These are phyloP conservation scores for Globisporangium uncinulatum DNA, from an alignment of 352 stramenopile species.

Conservation along the genomic window DNA sequence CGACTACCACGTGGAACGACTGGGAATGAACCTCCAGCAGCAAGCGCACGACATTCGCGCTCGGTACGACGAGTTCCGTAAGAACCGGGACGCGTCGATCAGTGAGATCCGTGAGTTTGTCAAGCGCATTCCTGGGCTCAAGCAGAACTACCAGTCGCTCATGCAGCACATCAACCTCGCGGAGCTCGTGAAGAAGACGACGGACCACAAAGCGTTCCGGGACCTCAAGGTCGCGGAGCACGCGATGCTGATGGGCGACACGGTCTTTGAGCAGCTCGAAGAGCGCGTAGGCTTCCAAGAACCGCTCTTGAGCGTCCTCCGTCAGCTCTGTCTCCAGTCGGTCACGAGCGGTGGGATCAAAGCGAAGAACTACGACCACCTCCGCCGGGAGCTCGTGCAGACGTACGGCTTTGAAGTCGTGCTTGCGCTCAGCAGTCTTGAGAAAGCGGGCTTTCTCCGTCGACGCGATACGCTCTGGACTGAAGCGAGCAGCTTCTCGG, in stretches of 20 bases:
- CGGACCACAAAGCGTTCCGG: constrained; percentile 91
- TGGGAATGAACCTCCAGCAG: constrained; percentile 95
- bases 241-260: constrained; percentile 94
- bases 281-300: constrained; percentile 94
- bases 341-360: constrained; percentile 92
- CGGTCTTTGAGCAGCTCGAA: constrained; percentile 93
- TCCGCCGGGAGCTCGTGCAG: constrained; percentile 93
- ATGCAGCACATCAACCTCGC: constrained; percentile 97
- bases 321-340: constrained; percentile 93
- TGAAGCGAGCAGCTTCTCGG: constrained; percentile 76
- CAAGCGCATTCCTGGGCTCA: constrained; percentile 95
- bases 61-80: constrained; percentile 93
- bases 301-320: constrained; percentile 86
- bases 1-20: constrained; percentile 95
- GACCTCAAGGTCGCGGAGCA: constrained; percentile 95
- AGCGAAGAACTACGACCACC: constrained; percentile 91
- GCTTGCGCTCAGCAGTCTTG: constrained; percentile 91
- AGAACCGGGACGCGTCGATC: constrained; percentile 94
- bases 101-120: constrained; percentile 98
- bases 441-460: constrained; percentile 89
- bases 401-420: constrained; percentile 97
- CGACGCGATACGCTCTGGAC: constrained; percentile 86
- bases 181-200: constrained; percentile 94
- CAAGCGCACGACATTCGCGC: constrained; percentile 93
- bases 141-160: constrained; percentile 93